These are phyloP conservation scores for Boletus rex-veris DNA, from an alignment of 768 basidiomycete species.

Conservation along the genomic window DNA sequence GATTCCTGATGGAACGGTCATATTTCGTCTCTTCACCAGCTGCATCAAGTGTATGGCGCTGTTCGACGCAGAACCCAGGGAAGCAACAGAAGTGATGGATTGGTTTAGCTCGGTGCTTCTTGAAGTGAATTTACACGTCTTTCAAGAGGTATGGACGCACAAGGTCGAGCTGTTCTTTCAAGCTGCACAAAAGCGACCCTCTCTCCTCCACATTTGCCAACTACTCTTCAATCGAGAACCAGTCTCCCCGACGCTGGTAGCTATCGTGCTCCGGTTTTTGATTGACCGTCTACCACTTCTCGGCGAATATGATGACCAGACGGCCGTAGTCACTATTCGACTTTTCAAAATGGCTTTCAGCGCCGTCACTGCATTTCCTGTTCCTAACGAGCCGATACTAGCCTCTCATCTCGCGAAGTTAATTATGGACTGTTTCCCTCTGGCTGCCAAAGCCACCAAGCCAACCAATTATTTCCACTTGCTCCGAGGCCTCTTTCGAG, in stretches of 20 bases:
- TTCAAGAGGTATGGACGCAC: slow-evolving; percentile 94
- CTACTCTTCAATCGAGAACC: slow-evolving; percentile 74
- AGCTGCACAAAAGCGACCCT: slow-evolving; percentile 68
- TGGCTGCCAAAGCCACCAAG: slow-evolving; percentile 87
- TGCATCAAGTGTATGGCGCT: slow-evolving; percentile 81
- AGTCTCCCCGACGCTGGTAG: slow-evolving; percentile 77
- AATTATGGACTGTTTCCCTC: slow-evolving; percentile 94
- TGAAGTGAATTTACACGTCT: slow-evolving; percentile 86
- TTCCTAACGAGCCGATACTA: slow-evolving; percentile 85
- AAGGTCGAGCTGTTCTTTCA: slow-evolving; percentile 91
- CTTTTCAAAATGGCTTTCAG: slow-evolving; percentile 95
- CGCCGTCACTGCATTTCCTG: slow-evolving; percentile 73
- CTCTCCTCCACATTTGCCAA: slow-evolving; percentile 82
- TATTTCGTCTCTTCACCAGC: slow-evolving; percentile 84
- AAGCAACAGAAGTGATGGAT: slow-evolving; percentile 79
- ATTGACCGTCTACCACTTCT: slow-evolving; percentile 77
- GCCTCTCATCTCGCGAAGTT: slow-evolving; percentile 89
- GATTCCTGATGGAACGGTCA: slow-evolving; percentile 78
- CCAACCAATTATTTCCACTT: slow-evolving; percentile 92
- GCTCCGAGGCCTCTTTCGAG: slow-evolving; percentile 87
- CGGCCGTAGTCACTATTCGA: slow-evolving; percentile 80
- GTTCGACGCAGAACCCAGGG: slow-evolving; percentile 68
- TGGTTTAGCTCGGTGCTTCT: slow-evolving; percentile 69
- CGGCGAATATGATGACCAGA: slow-evolving; percentile 80
- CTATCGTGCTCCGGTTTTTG: slow-evolving; percentile 84